phyloP scores from a whole-genome alignment of 2,329 filamentous ascomycete species.

The Xylariaceae sp. region DNA sequence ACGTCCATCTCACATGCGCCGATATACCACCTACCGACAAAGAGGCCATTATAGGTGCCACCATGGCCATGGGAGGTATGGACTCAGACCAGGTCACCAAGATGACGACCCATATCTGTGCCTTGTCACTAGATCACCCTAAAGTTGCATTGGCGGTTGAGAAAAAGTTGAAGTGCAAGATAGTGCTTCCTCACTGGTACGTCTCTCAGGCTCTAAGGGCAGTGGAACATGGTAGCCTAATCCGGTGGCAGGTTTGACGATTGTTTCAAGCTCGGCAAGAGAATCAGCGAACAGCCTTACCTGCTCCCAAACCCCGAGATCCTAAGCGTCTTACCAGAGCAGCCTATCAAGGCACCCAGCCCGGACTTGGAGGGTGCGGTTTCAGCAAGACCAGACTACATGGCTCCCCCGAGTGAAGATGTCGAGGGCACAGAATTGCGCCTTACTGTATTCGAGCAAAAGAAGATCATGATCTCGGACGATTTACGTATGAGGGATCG shows the following conservation, averaged over 20 bases:
- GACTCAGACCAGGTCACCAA: slow-evolving; percentile 69
- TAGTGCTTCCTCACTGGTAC: slow-evolving; percentile 91
- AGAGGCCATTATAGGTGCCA: slow-evolving; percentile 86
- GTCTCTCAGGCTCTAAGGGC: slow-evolving; percentile 16
- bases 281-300: slow-evolving; percentile 87
- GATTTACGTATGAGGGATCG: slow-evolving; percentile 70
- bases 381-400: slow-evolving; percentile 42
- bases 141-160: slow-evolving; percentile 61
- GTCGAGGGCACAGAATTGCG: slow-evolving; percentile 39
- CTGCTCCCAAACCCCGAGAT: slow-evolving; percentile 81
- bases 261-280: slow-evolving; percentile 86
- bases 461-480: slow-evolving; percentile 69
- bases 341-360: slow-evolving; percentile 53
- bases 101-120: slow-evolving; percentile 83
- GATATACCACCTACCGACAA: slow-evolving; percentile 83
- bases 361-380: slow-evolving; percentile 65
- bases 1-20: slow-evolving; percentile 76
- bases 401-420: slow-evolving; percentile 40
- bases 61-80: slow-evolving; percentile 82
- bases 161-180: slow-evolving; percentile 69
- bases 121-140: slow-evolving; percentile 69
- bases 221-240: slow-evolving; percentile 19
- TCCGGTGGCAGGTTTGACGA: slow-evolving; percentile 76
- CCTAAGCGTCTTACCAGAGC: slow-evolving; percentile 55
- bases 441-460: slow-evolving; percentile 73